Evolutionary conservation across 495 filamentous ascomycete genomes (phyloP).

Genomic region (Tuber brumale): DNA sequence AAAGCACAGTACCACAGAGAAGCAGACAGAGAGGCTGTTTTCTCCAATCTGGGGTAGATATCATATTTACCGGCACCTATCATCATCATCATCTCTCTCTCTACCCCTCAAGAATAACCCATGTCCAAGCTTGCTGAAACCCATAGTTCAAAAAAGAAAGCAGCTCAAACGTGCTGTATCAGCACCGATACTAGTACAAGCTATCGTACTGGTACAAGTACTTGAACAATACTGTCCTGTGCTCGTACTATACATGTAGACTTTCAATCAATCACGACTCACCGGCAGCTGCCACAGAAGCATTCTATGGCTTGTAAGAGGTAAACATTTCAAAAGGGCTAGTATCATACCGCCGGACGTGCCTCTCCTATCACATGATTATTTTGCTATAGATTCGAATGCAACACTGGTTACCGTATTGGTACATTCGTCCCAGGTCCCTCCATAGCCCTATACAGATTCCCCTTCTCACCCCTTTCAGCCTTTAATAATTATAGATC

Average conservation of each 20-base stretch:
- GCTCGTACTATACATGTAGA: not conserved
- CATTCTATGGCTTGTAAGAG: not conserved
- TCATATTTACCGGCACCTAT: not conserved
- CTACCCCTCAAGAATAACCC: not conserved
- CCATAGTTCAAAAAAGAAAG: not conserved
- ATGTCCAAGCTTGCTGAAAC: not conserved
- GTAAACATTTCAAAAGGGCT: not conserved
- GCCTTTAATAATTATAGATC: slow-evolving; percentile 7
- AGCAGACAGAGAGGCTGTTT: not conserved
- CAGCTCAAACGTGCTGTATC: not conserved
- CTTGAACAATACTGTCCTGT: not conserved
- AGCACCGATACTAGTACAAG: not conserved
- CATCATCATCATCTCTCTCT: not conserved
- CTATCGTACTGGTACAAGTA: not conserved
- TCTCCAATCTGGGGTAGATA: not conserved
- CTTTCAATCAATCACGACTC: not conserved
- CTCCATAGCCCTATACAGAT: slow-evolving; percentile 13
- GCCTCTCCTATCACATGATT: not conserved
- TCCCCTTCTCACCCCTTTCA: not conserved
- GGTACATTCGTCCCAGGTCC: too few species aligned
- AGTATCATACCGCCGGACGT: not conserved
- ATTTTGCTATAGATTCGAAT: not conserved
- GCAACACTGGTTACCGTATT: slow-evolving; percentile 9
- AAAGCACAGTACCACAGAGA: not conserved
- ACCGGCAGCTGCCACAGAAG: not conserved